These are phyloP conservation scores for Tremella mesenterica DNA, from an alignment of 768 basidiomycete genomes.

Conservation along the genomic window DNA sequence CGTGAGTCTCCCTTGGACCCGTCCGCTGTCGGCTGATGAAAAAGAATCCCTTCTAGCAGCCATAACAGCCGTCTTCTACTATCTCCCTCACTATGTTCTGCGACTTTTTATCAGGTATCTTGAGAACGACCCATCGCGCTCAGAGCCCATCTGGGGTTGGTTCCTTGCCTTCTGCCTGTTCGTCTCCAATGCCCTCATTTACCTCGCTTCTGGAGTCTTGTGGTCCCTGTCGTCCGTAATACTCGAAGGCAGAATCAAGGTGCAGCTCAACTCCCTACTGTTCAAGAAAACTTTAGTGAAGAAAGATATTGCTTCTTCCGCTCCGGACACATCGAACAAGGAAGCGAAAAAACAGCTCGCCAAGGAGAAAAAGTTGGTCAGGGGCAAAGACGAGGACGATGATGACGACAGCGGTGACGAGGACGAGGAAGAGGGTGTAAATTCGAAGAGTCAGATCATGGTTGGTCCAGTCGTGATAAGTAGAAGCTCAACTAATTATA, in stretches of 20 bases:
- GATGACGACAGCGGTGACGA: conserved; percentile 55
- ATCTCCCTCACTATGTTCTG: conserved; percentile 55
- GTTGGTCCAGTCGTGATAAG: conserved; percentile 6
- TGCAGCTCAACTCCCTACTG: conserved; percentile 73
- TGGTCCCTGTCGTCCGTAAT: conserved; percentile 51
- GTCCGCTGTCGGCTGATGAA: background rate
- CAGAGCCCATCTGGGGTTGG: conserved; percentile 63
- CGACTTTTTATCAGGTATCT: conserved; percentile 57
- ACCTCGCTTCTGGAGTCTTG: conserved; percentile 42
- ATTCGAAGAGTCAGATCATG: conserved; percentile 71
- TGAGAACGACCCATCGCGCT: conserved; percentile 55
- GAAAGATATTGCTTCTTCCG: conserved; percentile 59
- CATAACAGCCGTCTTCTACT: conserved; percentile 39
- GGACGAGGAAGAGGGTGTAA: conserved; percentile 50
- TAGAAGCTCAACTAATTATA: background rate
- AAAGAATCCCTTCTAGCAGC: conserved; percentile 35
- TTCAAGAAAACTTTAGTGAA: conserved; percentile 78
- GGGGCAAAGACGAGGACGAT: conserved; percentile 53
- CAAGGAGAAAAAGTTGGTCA: conserved; percentile 56
- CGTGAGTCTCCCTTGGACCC: conserved; percentile 21
- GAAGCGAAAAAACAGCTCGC: conserved; percentile 51
- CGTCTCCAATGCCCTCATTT: conserved; percentile 40
- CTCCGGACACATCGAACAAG: conserved; percentile 17
- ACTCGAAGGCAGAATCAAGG: conserved; percentile 60
- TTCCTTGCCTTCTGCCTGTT: conserved; percentile 49